Conservation (phyloP, 176 grass and related monocot species). For the Microstegium vimineum region DNA sequence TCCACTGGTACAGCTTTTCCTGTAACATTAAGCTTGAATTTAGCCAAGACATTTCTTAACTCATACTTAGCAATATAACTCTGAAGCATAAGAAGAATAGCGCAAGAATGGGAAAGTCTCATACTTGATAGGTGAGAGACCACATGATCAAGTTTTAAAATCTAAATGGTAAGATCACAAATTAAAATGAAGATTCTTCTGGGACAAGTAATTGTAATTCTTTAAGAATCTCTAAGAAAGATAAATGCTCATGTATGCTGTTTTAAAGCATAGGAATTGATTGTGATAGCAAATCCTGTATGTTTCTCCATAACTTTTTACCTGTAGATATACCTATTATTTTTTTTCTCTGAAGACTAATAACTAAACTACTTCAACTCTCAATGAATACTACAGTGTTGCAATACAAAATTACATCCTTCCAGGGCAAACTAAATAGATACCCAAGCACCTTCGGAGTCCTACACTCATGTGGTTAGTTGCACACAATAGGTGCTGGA, state of each 20-base stretch:
- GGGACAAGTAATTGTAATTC: neutral
- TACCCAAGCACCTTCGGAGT: neutral
- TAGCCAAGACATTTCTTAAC: neutral
- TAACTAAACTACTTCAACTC: neutral
- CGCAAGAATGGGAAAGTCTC: neutral
- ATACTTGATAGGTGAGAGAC: neutral
- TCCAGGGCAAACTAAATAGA: neutral
- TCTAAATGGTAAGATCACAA: neutral
- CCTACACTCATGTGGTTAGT: too few species aligned
- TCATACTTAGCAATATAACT: neutral
- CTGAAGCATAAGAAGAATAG: neutral
- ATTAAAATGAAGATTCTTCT: neutral
- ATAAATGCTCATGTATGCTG: neutral
- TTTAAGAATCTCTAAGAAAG: neutral
- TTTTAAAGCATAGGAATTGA: neutral
- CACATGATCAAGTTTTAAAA: neutral
- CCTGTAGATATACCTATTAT: neutral
- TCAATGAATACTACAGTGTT: neutral
- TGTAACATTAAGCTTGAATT: conserved; percentile 31
- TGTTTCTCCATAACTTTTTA: neutral
- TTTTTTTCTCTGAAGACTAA: neutral
- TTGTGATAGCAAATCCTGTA: neutral
- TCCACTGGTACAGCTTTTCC: conserved; percentile 95
- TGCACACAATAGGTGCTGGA: too few species aligned
- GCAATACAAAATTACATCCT: neutral